Evolutionary conservation across 2,329 filamentous ascomycete species (phyloP), one percentile per base, ranked within the genome.

Genomic region (Microsporum audouinii): DNA sequence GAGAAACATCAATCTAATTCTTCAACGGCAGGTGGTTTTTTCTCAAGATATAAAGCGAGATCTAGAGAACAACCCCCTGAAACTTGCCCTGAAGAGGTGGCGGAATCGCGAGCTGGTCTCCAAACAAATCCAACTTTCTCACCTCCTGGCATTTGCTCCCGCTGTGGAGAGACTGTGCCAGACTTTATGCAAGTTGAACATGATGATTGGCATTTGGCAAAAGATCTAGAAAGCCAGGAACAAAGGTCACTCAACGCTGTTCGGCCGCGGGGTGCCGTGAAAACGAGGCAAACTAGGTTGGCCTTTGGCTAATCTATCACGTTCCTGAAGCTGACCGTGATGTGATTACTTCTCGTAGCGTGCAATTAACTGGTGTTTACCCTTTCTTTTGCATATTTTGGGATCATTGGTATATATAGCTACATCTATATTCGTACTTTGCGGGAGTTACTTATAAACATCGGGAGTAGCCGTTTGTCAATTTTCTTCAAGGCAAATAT

Each of bases 121-220:
- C 10, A 34, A 43, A 57, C 55, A 23, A 34, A 43, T 33, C 17
- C 36, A 41, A 14, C n/a, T 34, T 27, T 7, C 36, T 29, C 14
- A 29, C 14, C 55, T 2, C 55, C 31, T 5, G 36, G 27, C 41
- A n/a, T 27, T 14, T 95, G 90, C 72, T 71, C 77, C 57, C 83
- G 84, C 64, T 96, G 91, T 72, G 79, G 81, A 62, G 79, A 81
- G 67, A 70, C 72, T n/a, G 77, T 94, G 38, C 77, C 80, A 10
- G 77, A 79, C 43, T 70, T 77, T 31, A 82, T 86, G 61, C 80
- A 82, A 66, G 82, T 85, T 65, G 91, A 88, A 74, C 94, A 99
- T 72, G 80, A 87, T 60, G 94, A 99, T 72, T 97, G 91, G 87
- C 94, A 99, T 75, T 87, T 96, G 75, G 94, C 94, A 53, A 89